Base-by-base conservation (phyloP, 805 yeast species). In the Ogataea pini region DNA sequence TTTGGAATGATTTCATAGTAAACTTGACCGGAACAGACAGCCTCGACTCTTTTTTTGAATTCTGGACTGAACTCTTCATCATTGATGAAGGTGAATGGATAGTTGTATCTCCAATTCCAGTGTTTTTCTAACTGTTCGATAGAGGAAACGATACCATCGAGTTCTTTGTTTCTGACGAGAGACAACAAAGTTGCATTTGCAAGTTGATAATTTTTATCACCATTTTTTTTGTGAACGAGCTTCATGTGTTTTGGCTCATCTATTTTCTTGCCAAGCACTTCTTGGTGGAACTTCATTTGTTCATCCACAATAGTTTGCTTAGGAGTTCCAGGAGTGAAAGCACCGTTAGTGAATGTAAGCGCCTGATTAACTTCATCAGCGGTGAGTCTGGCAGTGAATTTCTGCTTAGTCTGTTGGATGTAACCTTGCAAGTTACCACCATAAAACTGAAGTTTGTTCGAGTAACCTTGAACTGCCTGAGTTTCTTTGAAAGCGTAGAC, bases 31-130 rank as follows among this genome's bases (percentile, higher is more conserved):
- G 72, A 24, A 61, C 75, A 27, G 65, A 62, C 64, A 7, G 61
- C 62, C 36, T 56, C 52, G 37, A 86, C 74, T 24, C 61, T 61
- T n/a, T 61, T 54, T 60, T 73, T 83, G 71, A 87, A 87, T 40
- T 65, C 67, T 1, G 78, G 77, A 1, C 80, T 66, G 60, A 87
- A 87, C 14, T 84, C 83, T 51, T 71, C 72, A 59, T 87, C 92
- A 60, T 85, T 86, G 59, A 85, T 86, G 45, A 87, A 65, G 46
- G 87, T 83, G 71, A 87, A 87, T 1, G 94, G 92, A 61, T 87
- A 87, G 44, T 76, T 72, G 65, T 82, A 87, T 58, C 83, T 81
- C 42, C 66, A 52, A 64, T 87, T 87, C 71, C 85, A 87, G 1
- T 72, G 72, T 29, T 64, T 68, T 60, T 87, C 94, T 29, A 88